Percentiles rank a stretch among this genome's conserved stretches.
Conservation (phyloP, 2,329 filamentous ascomycete genomes). For the Byssoonygena ceratinophila region DNA sequence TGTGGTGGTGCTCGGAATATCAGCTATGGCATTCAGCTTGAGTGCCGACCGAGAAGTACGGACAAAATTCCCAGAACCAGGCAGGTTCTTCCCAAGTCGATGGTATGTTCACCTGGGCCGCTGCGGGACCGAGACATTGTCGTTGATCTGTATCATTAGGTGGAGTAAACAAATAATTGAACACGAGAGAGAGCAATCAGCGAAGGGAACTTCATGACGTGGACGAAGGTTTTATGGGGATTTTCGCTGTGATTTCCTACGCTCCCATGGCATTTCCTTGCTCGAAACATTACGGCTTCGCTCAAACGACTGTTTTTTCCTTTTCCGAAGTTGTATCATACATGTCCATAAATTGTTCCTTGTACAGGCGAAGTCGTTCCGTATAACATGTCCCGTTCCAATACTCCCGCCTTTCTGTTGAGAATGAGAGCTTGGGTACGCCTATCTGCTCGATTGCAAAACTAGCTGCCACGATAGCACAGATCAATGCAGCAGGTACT, state of each 20-base stretch:
- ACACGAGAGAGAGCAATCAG: slow-evolving; percentile 47
- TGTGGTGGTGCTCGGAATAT: slow-evolving; percentile 56
- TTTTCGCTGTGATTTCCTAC: not conserved
- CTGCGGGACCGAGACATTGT: slow-evolving; percentile 17
- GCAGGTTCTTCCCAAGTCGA: slow-evolving; percentile 73
- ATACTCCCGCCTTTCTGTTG: slow-evolving; percentile 28
- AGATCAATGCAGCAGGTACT: slow-evolving; percentile 58
- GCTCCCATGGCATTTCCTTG: not conserved
- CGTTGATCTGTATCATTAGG: slow-evolving; percentile 31
- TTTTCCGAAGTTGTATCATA: slow-evolving; percentile 29
- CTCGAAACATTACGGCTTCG: slow-evolving; percentile 11
- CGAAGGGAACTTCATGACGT: slow-evolving; percentile 11
- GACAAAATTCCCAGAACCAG: slow-evolving; percentile 63
- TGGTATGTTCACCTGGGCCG: slow-evolving; percentile 46
- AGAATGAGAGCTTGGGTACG: slow-evolving; percentile 46
- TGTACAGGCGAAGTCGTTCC: slow-evolving; percentile 38
- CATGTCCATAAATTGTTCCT: slow-evolving; percentile 32
- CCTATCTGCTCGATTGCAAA: slow-evolving; percentile 94
- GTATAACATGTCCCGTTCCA: slow-evolving; percentile 39
- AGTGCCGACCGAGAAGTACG: slow-evolving; percentile 65
- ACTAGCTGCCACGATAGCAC: slow-evolving; percentile 73
- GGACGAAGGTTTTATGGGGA: not conserved
- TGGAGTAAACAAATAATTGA: slow-evolving; percentile 64
- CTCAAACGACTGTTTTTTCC: slow-evolving; percentile 15
- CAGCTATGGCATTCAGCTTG: slow-evolving; percentile 57